Evolutionary conservation across 257 asterid species (phyloP), one percentile per base, ranked within the genome.

Genomic region (Ajuga chamaepitys): DNA sequence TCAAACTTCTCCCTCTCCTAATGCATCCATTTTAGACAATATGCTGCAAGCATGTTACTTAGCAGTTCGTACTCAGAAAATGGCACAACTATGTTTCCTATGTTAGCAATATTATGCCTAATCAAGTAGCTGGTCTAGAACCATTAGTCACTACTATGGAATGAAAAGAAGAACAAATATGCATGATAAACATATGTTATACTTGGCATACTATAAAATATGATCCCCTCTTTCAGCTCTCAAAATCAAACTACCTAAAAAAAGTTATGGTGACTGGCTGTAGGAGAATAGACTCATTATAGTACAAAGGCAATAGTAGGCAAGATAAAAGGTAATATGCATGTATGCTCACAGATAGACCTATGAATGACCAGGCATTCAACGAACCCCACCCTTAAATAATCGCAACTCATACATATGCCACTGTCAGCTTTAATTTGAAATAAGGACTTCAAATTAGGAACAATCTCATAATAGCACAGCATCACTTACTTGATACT

Each of bases 401-500:
- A 17, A 53, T 20, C 25, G 28, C 21, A 58, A 60, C 34, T 16
- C 28, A 21, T 28, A 53, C 34, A 58, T 56, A 66, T 18, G 53
- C 20, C 40, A 40, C 35, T 52, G 54, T 50, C 50, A 40, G 25
- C 50, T 62, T 51, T 21, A 47, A 41, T n/a, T 47, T 53, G 52
- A 56, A 73, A 17, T 63, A 30, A 62, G 40, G 64, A 64, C 34
- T 42, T 38, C 62, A 53, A 47, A 9, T 62, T 0, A 57, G 55
- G 63, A 40, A 65, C 17, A 66, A 71, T 32, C 16, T 65, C 64
- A 53, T 41, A 41, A 67, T 30, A 67, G 37, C 22, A 47, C 50
- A 62, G 53, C 40, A 59, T 22, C 74, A 76, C 98, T 84, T 80
- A 93, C 99, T 75, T 89, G 85, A 81, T 89, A 89, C 61, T 93